Percentiles rank a stretch among this genome's conserved stretches.
phyloP scores from a whole-genome alignment of 768 basidiomycete genomes.

The Termitomyces sp. region DNA sequence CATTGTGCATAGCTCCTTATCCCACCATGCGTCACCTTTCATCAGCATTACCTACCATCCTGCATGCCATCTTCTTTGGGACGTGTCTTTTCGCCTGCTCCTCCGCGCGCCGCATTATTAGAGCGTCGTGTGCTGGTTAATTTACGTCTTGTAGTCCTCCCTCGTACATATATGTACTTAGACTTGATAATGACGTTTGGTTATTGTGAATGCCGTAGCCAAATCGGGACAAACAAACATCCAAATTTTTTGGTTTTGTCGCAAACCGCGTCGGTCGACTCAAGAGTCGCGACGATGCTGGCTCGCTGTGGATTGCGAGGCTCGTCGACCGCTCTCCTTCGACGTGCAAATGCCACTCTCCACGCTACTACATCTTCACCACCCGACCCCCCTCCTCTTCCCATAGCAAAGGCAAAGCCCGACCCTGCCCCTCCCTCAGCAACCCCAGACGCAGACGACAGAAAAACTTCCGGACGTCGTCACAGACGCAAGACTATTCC shows the following conservation, averaged over 20 bases:
- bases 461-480: constrained; percentile 24
- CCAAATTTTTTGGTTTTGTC: constrained; percentile 10
- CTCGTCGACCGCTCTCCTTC: constrained; percentile 10
- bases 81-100: background rate
- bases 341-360: constrained; percentile 20
- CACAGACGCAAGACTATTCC: constrained; percentile 19
- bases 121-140: constrained; percentile 1
- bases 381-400: constrained; percentile 8
- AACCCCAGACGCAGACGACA: background rate
- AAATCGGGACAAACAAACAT: constrained; percentile 12
- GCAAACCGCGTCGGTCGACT: constrained; percentile 1
- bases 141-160: constrained; percentile 5
- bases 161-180: constrained; percentile 11
- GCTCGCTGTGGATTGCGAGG: constrained; percentile 20
- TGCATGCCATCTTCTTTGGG: background rate
- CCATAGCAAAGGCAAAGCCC: constrained; percentile 1
- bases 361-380: background rate
- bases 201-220: background rate
- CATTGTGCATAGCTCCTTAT: constrained; percentile 1
- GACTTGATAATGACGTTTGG: background rate
- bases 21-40: constrained; percentile 7
- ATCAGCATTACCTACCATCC: background rate
- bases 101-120: background rate
- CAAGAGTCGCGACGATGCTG: constrained; percentile 18
- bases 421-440: background rate